Evolutionary conservation across 768 basidiomycete species (phyloP), one percentile per base, ranked within the genome.

Genomic region (Termitomyces titanicus): DNA sequence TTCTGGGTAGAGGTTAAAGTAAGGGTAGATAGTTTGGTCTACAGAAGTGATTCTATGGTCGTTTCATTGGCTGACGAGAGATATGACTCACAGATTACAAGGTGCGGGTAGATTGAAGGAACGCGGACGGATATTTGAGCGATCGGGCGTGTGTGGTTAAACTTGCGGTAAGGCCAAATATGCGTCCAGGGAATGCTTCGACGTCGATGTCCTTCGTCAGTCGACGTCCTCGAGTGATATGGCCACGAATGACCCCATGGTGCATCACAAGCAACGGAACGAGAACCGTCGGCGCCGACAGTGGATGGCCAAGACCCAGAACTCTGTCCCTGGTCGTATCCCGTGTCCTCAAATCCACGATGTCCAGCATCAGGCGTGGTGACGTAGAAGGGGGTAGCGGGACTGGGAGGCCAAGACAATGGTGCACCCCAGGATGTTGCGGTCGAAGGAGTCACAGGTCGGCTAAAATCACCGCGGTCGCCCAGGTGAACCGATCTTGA

Each of bases 351-450:
- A 54, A 73, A 72, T 12, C 60, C 47, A 35, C 72, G 71, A 54
- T 74, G 70, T 5, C 68, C 77, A 8, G 65, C 68, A 57, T 78
- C 78, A 35, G 77, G 78, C 12, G 76, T 76, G 6, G 58, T 66
- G 10, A 75, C 67, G 48, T 70, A 66, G 54, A 66, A 71, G 8
- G 70, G 68, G 8, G 73, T 70, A 17, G 59, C 50, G 10, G 75
- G 73, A 47, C 70, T 74, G 8, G 73, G 65, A 55, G 75, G 74
- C 63, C 70, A 78, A 8, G 73, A 76, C 27, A 71, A 63, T 10
- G 77, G 77, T 15, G 76, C 73, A 44, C 79, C 82, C 81, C 80
- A 81, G 13, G 72, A 73, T 4, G 80, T 80, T 15, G 77, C 74
- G 31, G 74, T 75, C 15, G 70, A 66, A 20, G 78, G 79, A 27